Evolutionary conservation across 306 rosid genomes (phyloP).

Genomic region (Clitoria ternatea): DNA sequence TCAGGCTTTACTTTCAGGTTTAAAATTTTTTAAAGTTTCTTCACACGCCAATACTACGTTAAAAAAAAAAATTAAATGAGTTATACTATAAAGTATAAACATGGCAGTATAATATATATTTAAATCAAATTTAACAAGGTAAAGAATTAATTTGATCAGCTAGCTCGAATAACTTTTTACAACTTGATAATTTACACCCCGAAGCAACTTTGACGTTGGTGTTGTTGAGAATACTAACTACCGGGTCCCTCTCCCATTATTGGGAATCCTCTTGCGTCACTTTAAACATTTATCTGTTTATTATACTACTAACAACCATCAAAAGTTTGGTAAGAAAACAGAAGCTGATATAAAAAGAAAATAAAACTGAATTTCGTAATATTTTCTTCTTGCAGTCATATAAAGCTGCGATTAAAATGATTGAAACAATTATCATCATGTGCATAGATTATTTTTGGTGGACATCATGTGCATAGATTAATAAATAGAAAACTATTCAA

Average conservation of each 20-base stretch:
- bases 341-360: neutral
- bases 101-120: neutral
- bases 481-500: too few relatives aligned
- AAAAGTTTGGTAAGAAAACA: neutral
- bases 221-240: constrained; percentile 28
- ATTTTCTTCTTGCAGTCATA: neutral
- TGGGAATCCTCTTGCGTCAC: constrained; percentile 34
- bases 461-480: too few relatives aligned
- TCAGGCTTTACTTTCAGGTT: neutral
- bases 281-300: constrained; percentile 13
- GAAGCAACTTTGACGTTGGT: neutral
- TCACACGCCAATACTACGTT: neutral
- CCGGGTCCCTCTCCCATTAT: constrained; percentile 33
- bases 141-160: neutral
- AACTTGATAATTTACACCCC: neutral
- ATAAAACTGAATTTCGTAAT: neutral
- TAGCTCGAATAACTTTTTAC: neutral
- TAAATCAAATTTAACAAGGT: neutral
- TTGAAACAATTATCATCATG: too few relatives aligned
- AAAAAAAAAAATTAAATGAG: neutral
- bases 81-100: too few relatives aligned
- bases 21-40: neutral
- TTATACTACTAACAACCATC: neutral
- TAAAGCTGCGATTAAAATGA: neutral
- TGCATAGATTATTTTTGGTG: too few relatives aligned